Conservation (phyloP, 2,329 filamentous ascomycete species). For the Penicillium occitanis region DNA sequence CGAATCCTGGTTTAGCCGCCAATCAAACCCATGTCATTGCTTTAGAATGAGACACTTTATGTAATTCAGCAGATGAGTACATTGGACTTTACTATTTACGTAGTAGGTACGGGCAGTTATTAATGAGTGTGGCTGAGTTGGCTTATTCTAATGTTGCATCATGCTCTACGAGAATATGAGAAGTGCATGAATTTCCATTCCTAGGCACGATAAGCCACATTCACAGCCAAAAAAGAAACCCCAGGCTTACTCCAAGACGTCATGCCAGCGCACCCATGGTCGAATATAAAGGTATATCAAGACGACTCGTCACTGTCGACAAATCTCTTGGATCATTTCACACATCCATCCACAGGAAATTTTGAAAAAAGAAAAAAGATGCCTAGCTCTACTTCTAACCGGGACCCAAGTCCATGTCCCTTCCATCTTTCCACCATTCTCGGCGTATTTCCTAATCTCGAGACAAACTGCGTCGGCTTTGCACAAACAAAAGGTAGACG, state of each 20-base stretch:
- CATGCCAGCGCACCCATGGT: background rate
- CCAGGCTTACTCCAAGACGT: background rate
- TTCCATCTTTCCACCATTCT: conserved; percentile 13
- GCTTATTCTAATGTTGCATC: background rate
- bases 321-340: background rate
- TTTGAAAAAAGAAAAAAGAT: background rate
- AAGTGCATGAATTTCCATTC: background rate
- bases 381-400: background rate
- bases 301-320: background rate
- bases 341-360: background rate
- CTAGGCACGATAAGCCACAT: background rate
- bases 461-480: conserved; percentile 6
- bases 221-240: background rate
- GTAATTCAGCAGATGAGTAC: background rate
- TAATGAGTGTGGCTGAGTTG: background rate
- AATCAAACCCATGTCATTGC: conserved; percentile 12
- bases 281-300: background rate
- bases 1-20: background rate
- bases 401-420: background rate
- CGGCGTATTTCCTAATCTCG: background rate
- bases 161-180: background rate
- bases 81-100: background rate
- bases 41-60: conserved; percentile 1
- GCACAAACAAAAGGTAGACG: background rate
- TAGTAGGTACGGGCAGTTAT: background rate